A percentile compares a stretch with the other conserved stretches of the same genome.
Evolutionary conservation across 208 protist species (phyloP).

Genomic region (Trypanosoma grayi): DNA sequence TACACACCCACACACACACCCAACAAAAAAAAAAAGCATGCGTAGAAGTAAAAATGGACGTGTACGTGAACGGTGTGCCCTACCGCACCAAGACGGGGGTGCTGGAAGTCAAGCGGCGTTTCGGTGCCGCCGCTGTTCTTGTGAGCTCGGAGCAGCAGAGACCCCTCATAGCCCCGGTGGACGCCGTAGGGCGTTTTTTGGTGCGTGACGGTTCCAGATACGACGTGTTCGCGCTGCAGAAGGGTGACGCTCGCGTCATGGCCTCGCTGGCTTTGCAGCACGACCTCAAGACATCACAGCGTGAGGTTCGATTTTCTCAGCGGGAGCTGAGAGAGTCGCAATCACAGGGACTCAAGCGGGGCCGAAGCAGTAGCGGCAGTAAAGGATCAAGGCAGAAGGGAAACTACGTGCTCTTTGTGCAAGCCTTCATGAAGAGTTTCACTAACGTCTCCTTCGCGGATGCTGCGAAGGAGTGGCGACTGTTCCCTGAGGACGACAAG

Average conservation of each 20-base stretch:
- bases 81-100: constrained; percentile 26
- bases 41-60: constrained; percentile 20
- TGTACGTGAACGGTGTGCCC: constrained; percentile 40
- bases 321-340: neutral
- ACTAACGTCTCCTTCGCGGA: constrained; percentile 33
- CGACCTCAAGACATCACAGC: no score
- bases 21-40: neutral
- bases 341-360: neutral
- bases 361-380: neutral
- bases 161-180: constrained; percentile 45
- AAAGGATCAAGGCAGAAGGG: neutral
- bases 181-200: constrained; percentile 44
- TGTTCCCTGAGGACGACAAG: constrained; percentile 8
- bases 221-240: constrained; percentile 29
- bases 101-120: constrained; percentile 40
- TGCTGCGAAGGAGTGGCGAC: constrained; percentile 34
- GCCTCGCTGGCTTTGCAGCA: no score
- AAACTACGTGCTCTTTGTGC: constrained; percentile 36
- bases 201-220: constrained; percentile 39
- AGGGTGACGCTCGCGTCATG: neutral
- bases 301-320: constrained; percentile 4
- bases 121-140: constrained; percentile 40
- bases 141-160: constrained; percentile 1
- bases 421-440: constrained; percentile 37
- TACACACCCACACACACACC: no score